phyloP scores from a whole-genome alignment of 176 grass and related monocot species.

The Chloris gayana region DNA sequence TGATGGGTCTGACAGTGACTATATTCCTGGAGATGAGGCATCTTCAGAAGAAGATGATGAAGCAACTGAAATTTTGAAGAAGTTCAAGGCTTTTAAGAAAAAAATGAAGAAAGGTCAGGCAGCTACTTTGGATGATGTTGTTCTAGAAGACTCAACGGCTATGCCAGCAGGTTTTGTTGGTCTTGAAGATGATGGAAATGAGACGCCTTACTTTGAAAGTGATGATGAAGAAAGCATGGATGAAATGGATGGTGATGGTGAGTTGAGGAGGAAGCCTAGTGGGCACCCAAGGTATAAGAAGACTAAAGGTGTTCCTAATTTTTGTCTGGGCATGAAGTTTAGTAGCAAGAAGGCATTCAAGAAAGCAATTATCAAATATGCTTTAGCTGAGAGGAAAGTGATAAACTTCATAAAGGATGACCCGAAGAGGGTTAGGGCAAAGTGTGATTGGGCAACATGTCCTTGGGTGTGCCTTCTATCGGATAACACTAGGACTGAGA shows the following conservation, averaged over 20 bases:
- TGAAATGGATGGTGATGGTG: neutral
- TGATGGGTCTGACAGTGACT: neutral
- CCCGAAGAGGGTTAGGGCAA: neutral
- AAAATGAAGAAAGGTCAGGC: neutral
- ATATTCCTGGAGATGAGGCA: neutral
- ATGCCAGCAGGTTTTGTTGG: neutral
- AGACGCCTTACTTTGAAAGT: neutral
- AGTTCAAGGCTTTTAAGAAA: neutral
- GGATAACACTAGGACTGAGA: neutral
- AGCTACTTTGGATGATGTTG: neutral
- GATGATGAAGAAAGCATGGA: neutral
- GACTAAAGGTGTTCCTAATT: neutral
- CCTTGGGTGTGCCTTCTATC: neutral
- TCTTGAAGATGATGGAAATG: neutral
- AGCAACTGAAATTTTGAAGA: neutral
- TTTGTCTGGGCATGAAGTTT: neutral
- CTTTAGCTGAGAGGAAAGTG: neutral
- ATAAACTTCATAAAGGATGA: conserved; percentile 7
- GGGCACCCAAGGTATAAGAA: neutral
- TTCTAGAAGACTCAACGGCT: neutral
- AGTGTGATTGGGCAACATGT: neutral
- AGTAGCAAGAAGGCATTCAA: neutral
- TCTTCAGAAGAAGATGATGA: neutral
- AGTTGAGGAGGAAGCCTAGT: neutral
- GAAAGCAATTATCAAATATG: neutral